phyloP scores from a whole-genome alignment of 305 asterid genomes.

The Fraxinus baroniana region DNA sequence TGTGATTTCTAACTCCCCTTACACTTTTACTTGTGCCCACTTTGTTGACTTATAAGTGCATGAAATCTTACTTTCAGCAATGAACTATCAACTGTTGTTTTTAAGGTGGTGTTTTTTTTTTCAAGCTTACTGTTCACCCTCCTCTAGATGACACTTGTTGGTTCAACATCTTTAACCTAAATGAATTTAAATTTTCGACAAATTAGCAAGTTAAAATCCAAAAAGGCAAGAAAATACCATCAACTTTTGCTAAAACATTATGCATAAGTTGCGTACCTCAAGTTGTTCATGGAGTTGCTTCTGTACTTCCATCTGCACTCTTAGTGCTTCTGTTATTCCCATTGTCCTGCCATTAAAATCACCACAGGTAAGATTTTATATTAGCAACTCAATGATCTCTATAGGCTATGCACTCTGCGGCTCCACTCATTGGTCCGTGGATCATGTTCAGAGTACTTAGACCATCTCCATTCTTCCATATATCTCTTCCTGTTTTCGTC shows the following conservation, averaged over 20 bases:
- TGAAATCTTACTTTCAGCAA: neutral
- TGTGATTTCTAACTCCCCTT: neutral
- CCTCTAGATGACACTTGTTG: neutral
- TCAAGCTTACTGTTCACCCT: neutral
- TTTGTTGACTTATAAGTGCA: neutral
- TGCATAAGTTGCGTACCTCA: constrained; percentile 45
- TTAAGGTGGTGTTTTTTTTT: too few relatives aligned
- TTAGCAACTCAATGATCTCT: neutral
- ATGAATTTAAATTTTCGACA: neutral
- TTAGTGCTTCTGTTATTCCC: constrained; percentile 64
- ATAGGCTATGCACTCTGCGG: neutral
- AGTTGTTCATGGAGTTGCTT: constrained; percentile 78
- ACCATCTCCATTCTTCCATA: neutral
- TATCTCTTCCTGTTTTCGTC: neutral
- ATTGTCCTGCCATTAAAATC: constrained; percentile 42
- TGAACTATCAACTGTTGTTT: neutral
- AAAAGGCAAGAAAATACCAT: constrained; percentile 1
- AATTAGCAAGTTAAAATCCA: neutral
- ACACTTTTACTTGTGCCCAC: neutral
- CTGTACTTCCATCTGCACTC: constrained; percentile 70
- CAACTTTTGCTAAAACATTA: neutral
- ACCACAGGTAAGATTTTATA: neutral
- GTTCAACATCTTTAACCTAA: neutral
- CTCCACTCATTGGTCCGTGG: neutral
- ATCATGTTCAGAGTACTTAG: neutral